phyloP scores from a whole-genome alignment of 1,284 basidiomycete species.

The Cystobasidiaceae sp. region DNA sequence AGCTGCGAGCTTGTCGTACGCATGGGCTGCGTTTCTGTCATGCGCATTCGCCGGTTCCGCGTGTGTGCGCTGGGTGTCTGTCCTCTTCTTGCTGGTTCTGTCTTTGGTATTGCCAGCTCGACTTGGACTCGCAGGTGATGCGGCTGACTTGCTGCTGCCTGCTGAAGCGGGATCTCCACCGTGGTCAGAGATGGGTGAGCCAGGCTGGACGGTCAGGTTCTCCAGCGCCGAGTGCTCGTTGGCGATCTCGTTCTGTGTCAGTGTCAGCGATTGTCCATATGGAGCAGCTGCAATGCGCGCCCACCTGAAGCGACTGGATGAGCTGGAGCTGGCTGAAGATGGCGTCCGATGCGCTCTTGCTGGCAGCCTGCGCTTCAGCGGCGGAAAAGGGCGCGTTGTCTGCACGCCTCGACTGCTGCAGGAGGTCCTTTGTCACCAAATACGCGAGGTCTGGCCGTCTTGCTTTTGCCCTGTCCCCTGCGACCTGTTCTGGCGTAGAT shows the following conservation, averaged over 20 bases:
- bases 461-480: not conserved
- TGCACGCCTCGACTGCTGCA: no score
- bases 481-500: not conserved
- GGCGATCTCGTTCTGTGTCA: slow-evolving; percentile 13
- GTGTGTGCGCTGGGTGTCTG: not conserved
- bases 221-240: slow-evolving; percentile 13
- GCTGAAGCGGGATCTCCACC: not conserved
- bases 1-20: slow-evolving; percentile 27
- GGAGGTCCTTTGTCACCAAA: not conserved
- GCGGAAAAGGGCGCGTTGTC: no score
- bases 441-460: not conserved
- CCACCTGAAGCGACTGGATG: slow-evolving; percentile 24
- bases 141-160: not conserved
- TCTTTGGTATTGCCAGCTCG: not conserved
- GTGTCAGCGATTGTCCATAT: not conserved
- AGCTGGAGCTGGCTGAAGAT: slow-evolving; percentile 20
- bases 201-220: not conserved
- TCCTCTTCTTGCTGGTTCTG: not conserved
- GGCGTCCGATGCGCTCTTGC: slow-evolving; percentile 16
- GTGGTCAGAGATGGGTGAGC: not conserved
- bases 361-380: slow-evolving; percentile 11
- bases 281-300: not conserved
- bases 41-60: not conserved
- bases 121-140: not conserved
- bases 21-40: slow-evolving; percentile 14